Percentiles rank a stretch among this genome's conserved stretches.
phyloP scores from a whole-genome alignment of 2,329 filamentous ascomycete species.

The Colletotrichum magnum region DNA sequence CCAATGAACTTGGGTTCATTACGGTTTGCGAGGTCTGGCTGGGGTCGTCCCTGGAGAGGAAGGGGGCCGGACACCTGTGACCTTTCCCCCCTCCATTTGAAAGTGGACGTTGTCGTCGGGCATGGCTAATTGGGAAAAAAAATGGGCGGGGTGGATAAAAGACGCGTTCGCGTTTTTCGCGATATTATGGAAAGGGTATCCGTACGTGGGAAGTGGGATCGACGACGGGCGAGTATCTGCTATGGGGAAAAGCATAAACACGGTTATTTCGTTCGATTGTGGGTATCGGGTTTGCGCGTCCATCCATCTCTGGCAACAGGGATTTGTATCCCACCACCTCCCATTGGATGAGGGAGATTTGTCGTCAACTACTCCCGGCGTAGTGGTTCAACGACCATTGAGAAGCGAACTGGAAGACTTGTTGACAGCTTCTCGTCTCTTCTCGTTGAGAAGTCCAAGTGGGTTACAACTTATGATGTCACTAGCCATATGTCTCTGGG shows the following conservation, averaged over 20 bases:
- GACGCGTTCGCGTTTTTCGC: conserved; percentile 31
- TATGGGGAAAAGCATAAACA: conserved; percentile 18
- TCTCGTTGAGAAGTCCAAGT: neutral
- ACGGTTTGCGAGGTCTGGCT: conserved; percentile 9
- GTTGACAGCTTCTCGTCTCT: neutral
- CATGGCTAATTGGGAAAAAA: conserved; percentile 4
- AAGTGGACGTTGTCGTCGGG: conserved; percentile 3
- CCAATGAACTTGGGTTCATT: neutral
- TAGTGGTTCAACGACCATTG: neutral
- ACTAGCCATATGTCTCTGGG: conserved; percentile 21
- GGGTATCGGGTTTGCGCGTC: neutral
- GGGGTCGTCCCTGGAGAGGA: conserved; percentile 26
- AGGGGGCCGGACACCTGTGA: neutral
- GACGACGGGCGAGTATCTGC: conserved; percentile 12
- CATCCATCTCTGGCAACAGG: neutral
- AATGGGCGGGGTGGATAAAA: conserved; percentile 13
- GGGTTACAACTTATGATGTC: conserved; percentile 26
- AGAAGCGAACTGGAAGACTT: neutral
- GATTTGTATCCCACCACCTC: neutral
- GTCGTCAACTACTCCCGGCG: neutral
- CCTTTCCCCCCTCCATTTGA: neutral
- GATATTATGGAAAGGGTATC: conserved; percentile 12
- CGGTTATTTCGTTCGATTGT: neutral
- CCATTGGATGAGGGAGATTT: neutral
- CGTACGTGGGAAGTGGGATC: conserved; percentile 24